phyloP scores from a whole-genome alignment of 805 yeast species.

The Teunomyces barrocoloradensis region DNA sequence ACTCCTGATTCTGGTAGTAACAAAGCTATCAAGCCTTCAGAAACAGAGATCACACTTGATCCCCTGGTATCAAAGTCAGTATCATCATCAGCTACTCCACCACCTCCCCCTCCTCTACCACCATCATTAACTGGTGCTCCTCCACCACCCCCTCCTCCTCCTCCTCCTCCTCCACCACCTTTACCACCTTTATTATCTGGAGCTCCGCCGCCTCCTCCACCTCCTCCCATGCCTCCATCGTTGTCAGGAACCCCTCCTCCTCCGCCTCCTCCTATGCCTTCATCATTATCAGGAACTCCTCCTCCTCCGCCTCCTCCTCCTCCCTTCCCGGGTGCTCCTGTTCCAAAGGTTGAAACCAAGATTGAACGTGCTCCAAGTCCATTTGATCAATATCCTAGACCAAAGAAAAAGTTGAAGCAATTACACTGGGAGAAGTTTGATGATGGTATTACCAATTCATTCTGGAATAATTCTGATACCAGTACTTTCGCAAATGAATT shows the following conservation, averaged over 20 bases:
- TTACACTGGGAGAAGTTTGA: constrained; percentile 82
- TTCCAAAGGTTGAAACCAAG: constrained; percentile 22
- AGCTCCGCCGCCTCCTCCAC: constrained; percentile 1
- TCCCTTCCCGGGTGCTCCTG: constrained; percentile 18
- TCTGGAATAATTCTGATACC: constrained; percentile 57
- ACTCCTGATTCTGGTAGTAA: background rate
- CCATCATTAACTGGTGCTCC: constrained; percentile 8
- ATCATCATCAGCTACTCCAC: background rate
- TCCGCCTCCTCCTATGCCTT: constrained; percentile 28
- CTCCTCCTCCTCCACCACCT: constrained; percentile 33
- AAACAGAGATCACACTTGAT: background rate
- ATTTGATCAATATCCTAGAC: constrained; percentile 52
- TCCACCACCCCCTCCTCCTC: constrained; percentile 31
- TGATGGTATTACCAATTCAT: constrained; percentile 46
- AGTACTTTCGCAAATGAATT: constrained; percentile 47
- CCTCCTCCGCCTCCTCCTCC: constrained; percentile 20
- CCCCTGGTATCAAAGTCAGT: background rate
- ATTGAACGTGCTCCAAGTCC: constrained; percentile 16
- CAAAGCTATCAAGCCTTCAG: background rate
- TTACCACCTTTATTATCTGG: constrained; percentile 8
- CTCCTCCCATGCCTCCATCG: constrained; percentile 17
- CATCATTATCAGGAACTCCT: constrained; percentile 4
- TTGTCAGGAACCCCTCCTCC: constrained; percentile 22
- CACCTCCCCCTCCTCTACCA: constrained; percentile 8
- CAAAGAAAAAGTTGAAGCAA: constrained; percentile 64